Base-by-base conservation (phyloP, 2,329 filamentous ascomycete species). In the Fusarium sp. region DNA sequence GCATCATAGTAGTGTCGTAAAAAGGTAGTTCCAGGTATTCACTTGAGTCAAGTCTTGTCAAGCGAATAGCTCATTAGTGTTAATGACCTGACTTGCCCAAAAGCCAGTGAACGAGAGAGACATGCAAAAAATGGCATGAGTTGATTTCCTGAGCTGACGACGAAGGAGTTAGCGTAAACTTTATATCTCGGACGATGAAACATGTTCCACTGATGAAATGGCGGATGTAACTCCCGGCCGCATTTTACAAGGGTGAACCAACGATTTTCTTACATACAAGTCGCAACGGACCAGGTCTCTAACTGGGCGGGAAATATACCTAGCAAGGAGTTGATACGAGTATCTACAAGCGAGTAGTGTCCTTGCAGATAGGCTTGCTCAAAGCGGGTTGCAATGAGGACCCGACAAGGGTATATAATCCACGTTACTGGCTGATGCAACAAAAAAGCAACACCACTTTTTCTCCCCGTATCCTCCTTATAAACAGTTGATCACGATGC, bases 321-420 rank as follows among this genome's bases (percentile, higher is more conserved):
- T 3, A 8, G 11, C 1, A 23, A 30, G 25, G 10, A 7, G 7
- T 9, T 13, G 10, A 30, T 19, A 9, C 35, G 15, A 8, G 4
- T 9, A 35, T 23, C 9, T 11, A 19, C 4, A 23, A 28, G 25
- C 3, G 12, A 43, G 13, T 16, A 4, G 8, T n/a, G 13, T 10
- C 25, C 6, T 23, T 13, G 18, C 49, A 37, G 18, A 52, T 21
- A n/a, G 11, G 6, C 9, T 25, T 16, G 6, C 9, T 21, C 4
- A 3, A 5, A 30, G 19, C 23, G 23, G 23, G 32, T 11, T 37
- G 6, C 18, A 53, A 21, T 37, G 9, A 23, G 19, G 37, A 19
- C 37, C 21, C 12, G 15, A 16, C 46, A 54, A 54, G 40, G 59
- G 33, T 54, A 65, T 64, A 65, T 46, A 64, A 44, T 25, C n/a